Percentiles rank a stretch among this genome's conserved stretches.
Evolutionary conservation across 2,329 filamentous ascomycete genomes (phyloP).

Genomic region (Arthroderma sp.): DNA sequence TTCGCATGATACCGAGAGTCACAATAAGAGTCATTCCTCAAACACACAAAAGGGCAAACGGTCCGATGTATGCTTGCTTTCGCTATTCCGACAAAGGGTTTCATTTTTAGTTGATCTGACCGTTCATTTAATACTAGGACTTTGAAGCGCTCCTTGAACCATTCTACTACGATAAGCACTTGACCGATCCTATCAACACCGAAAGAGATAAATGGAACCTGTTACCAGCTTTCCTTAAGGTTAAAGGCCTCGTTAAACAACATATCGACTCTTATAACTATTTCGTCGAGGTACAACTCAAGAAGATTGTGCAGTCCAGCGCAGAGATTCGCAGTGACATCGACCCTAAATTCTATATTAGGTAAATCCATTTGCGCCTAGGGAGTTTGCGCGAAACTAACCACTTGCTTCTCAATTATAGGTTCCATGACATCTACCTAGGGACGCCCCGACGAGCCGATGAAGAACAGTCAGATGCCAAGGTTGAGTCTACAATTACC

Average conservation of each 20-base stretch:
- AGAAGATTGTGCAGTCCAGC: constrained; percentile 91
- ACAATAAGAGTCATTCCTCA: neutral
- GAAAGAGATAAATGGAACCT: constrained; percentile 89
- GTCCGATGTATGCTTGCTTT: constrained; percentile 4
- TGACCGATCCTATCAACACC: constrained; percentile 59
- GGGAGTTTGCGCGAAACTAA: neutral
- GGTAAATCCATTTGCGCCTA: constrained; percentile 32
- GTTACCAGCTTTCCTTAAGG: constrained; percentile 91
- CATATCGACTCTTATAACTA: constrained; percentile 99
- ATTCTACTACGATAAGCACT: constrained; percentile 56
- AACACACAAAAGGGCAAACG: constrained; percentile 6
- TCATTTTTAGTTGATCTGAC: neutral
- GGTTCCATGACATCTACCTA: constrained; percentile 78
- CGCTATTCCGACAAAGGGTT: neutral
- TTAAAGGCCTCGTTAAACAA: constrained; percentile 93
- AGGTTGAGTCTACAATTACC: constrained; percentile 49
- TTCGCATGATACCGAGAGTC: neutral
- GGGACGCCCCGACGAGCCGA: constrained; percentile 69
- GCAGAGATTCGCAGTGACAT: constrained; percentile 81
- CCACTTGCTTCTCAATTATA: constrained; percentile 10
- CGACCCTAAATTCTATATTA: constrained; percentile 83
- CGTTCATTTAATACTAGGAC: constrained; percentile 18
- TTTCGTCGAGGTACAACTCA: constrained; percentile 91
- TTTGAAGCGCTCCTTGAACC: constrained; percentile 56
- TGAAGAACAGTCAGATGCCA: constrained; percentile 53